Percentiles rank a stretch among this genome's conserved stretches.
Conservation (phyloP, 2,329 filamentous ascomycete species). For the Lachnellula cervina region DNA sequence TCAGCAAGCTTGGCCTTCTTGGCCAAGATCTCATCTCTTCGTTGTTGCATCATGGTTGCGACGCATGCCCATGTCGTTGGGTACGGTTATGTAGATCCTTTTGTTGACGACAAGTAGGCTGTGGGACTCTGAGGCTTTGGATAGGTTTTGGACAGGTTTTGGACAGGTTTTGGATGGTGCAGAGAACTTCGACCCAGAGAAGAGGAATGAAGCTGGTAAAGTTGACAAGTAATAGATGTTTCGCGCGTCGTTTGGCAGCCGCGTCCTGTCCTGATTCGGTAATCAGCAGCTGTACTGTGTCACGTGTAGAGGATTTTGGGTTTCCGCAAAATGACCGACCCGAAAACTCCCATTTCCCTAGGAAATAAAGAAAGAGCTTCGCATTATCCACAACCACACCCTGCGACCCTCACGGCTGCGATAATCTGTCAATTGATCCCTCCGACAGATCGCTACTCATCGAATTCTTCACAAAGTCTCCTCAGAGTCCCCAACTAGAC, state of each 20-base stretch:
- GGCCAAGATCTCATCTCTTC: constrained; percentile 91
- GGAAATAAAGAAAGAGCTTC: constrained; percentile 19
- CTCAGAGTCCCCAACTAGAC: constrained; percentile 5
- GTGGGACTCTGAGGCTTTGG: neutral
- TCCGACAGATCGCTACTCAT: constrained; percentile 12
- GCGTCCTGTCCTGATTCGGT: neutral
- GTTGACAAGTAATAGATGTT: neutral
- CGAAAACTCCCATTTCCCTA: no score
- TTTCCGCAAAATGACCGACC: constrained; percentile 3
- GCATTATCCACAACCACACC: constrained; percentile 17
- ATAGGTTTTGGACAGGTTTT: no score
- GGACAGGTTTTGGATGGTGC: no score
- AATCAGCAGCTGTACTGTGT: neutral
- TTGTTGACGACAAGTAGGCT: neutral
- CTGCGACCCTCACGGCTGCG: constrained; percentile 16
- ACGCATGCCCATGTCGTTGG: constrained; percentile 26
- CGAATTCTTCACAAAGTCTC: constrained; percentile 9
- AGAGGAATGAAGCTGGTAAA: no score
- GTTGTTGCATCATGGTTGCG: constrained; percentile 56
- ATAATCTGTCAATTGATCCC: constrained; percentile 27
- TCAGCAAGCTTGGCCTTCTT: constrained; percentile 97
- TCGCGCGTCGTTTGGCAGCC: neutral
- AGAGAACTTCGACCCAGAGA: no score
- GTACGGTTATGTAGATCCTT: neutral
- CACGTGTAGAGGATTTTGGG: neutral